Evolutionary conservation across 23 red algal genomes (phyloP), one percentile per base, ranked within the genome.

Genomic region (Gracilariopsis chorda): DNA sequence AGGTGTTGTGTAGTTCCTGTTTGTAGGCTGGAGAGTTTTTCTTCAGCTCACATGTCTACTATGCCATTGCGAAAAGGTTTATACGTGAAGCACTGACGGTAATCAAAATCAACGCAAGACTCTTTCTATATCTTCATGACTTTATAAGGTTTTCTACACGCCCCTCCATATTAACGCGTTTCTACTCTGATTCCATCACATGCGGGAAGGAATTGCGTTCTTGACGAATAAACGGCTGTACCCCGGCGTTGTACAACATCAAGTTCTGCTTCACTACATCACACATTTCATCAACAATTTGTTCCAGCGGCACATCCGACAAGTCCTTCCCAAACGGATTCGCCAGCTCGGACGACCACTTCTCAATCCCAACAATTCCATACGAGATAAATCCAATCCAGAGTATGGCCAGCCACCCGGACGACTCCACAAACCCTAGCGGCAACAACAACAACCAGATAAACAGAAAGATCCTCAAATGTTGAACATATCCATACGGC

Each of bases 381-480:
- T 90, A 90, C 14, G 71, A 41, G 33, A 90, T 90, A 17, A 90
- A 62, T 16, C 30, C 72, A 27, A 77, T 79, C 86, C 86, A 90
- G 12, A 90, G 47, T 28, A 90, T 77, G 14, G 67, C 78, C 36
- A 75, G 32, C 86, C 86, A 90, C 23, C 86, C 86, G 28, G 39
- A 43, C 2, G 51, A 23, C 43, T 90, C 86, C 34, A 90, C 86
- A 12, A 90, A 28, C 7, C 70, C 68, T 10, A 90, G 52, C 30
- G 86, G 86, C 30, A 90, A n/a, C 70, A 90, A 48, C 16, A 77
- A 33, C 3, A 78, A 10, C 86, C 86, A 90, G 70, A 90, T 90
- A 35, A 77, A 16, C 48, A 90, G 13, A 44, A 90, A 90, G 24
- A 90, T 78, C 20, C 42, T 55, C 48, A 90, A 19, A 32, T 90